phyloP scores from a whole-genome alignment of 139 green algal species.

The Asterochloris sp. region DNA sequence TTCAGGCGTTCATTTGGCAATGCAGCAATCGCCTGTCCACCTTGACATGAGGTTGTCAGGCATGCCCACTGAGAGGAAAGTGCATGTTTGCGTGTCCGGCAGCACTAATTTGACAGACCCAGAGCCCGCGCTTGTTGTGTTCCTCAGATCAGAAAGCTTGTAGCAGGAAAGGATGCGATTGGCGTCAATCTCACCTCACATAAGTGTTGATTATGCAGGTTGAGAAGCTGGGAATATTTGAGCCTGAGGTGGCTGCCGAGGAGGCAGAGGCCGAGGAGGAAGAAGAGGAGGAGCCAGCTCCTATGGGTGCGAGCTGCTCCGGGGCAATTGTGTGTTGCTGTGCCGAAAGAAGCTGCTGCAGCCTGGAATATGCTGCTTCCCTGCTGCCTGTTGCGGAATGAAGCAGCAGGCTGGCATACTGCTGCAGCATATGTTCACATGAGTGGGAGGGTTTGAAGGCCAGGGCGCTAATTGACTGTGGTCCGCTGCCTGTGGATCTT shows the following conservation, averaged over 20 bases:
- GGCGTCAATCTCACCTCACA: neutral
- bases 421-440: neutral
- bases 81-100: neutral
- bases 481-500: neutral
- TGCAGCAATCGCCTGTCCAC: too few relatives aligned
- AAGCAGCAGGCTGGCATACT: neutral
- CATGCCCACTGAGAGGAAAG: neutral
- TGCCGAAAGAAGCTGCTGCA: neutral
- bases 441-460: too few relatives aligned
- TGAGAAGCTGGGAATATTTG: conserved; percentile 2
- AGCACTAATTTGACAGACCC: neutral
- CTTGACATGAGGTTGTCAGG: neutral
- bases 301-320: neutral
- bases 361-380: neutral
- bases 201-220: neutral
- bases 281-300: neutral
- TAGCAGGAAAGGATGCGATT: neutral
- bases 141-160: neutral
- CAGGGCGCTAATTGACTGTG: neutral
- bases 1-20: neutral
- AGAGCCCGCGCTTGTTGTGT: neutral
- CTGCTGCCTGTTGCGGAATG: neutral
- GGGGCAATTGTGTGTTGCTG: neutral
- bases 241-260: conserved; percentile 14
- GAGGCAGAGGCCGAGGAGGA: neutral